Evolutionary conservation across 768 basidiomycete genomes (phyloP).

Genomic region (Mycena crocata): DNA sequence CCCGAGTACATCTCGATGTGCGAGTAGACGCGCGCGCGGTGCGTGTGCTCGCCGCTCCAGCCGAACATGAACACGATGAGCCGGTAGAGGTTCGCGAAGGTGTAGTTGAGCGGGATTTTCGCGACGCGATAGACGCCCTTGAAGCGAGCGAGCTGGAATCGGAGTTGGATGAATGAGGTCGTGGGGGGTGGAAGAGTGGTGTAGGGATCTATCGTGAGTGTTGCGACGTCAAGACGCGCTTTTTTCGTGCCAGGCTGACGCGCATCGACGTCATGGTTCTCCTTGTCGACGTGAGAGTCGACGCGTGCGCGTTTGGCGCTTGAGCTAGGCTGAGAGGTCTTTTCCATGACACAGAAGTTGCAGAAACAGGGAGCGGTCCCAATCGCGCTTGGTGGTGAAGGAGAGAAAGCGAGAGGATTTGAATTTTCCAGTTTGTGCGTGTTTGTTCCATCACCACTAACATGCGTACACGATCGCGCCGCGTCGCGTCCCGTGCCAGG

Average conservation of each 20-base stretch:
- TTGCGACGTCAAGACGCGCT: neutral
- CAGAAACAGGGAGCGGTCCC: too few species aligned
- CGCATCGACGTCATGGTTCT: neutral
- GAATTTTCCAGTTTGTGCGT: too few species aligned
- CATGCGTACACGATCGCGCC: too few species aligned
- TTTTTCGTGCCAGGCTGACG: neutral
- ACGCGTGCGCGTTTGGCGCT: neutral
- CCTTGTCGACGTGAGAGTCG: conserved; percentile 9
- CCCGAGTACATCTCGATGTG: conserved; percentile 16
- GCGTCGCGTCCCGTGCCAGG: too few species aligned
- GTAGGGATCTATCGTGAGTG: neutral
- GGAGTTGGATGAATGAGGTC: conserved; percentile 1
- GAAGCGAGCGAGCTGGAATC: conserved; percentile 16
- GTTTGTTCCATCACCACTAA: too few species aligned
- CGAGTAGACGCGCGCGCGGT: conserved; percentile 4
- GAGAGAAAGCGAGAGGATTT: too few species aligned
- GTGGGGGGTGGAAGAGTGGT: conserved; percentile 3
- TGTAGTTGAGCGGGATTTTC: conserved; percentile 28
- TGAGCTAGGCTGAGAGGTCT: neutral
- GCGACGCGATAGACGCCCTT: conserved; percentile 29
- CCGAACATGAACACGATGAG: conserved; percentile 31
- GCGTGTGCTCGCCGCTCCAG: conserved; percentile 28
- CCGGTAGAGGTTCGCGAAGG: conserved; percentile 30
- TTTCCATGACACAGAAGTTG: too few species aligned
- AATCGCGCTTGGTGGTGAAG: too few species aligned